Evolutionary conservation across 805 yeast species (phyloP).

Genomic region (Wickerhamomyces rabaulensis): DNA sequence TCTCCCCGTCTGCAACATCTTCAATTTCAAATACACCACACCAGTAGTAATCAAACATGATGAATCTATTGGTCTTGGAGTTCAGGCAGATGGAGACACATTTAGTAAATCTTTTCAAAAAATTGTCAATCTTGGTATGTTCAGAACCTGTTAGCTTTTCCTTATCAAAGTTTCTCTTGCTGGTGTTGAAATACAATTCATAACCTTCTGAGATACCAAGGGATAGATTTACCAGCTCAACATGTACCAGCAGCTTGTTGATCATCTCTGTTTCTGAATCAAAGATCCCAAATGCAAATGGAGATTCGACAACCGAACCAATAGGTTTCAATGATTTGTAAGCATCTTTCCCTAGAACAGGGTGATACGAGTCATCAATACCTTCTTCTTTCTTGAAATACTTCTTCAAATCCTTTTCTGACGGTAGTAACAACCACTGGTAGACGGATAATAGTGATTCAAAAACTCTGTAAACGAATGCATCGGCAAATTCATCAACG

Average conservation of each 20-base stretch:
- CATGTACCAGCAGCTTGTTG: slow-evolving; percentile 19
- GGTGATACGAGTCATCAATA: slow-evolving; percentile 10
- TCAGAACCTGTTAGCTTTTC: slow-evolving; percentile 15
- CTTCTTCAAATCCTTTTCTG: slow-evolving; percentile 6
- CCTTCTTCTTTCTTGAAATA: slow-evolving; percentile 11
- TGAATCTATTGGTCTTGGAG: slow-evolving; percentile 20
- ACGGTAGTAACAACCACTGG: slow-evolving; percentile 4
- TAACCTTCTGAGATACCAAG: slow-evolving; percentile 24
- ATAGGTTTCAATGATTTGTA: slow-evolving; percentile 18
- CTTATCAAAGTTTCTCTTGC: slow-evolving; percentile 9
- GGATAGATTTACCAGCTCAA: slow-evolving; percentile 18
- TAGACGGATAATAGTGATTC: slow-evolving; percentile 8
- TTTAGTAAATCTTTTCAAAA: slow-evolving; percentile 21
- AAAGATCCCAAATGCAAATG: slow-evolving; percentile 19
- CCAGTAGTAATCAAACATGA: slow-evolving; percentile 25
- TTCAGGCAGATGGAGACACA: slow-evolving; percentile 24
- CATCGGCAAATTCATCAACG: slow-evolving; percentile 13
- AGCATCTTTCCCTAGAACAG: slow-evolving; percentile 6
- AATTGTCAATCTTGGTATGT: slow-evolving; percentile 20
- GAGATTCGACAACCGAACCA: slow-evolving; percentile 19
- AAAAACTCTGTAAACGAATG: slow-evolving; percentile 8
- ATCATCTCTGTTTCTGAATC: slow-evolving; percentile 15
- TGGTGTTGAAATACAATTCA: slow-evolving; percentile 18
- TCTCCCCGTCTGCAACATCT: slow-evolving; percentile 21
- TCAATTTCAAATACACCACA: slow-evolving; percentile 22